Evolutionary conservation across 2,329 filamentous ascomycete genomes (phyloP), one percentile per base, ranked within the genome.

Genomic region (Malbranchea cinnamomea): DNA sequence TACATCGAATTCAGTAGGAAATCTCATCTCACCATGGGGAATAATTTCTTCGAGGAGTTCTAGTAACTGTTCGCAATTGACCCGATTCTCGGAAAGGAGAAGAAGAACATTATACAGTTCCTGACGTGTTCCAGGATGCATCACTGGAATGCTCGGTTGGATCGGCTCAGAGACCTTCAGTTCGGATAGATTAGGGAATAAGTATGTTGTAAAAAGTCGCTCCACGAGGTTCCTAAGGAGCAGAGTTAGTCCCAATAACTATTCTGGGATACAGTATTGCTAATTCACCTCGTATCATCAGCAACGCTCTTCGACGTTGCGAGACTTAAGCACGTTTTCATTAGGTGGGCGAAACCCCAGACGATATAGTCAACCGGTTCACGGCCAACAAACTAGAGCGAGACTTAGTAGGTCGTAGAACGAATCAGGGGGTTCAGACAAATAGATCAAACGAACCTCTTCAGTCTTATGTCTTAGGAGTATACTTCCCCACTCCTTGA

Each of bases 31-130:
- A 56, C 58, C 65, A 38, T 65, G 60, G 4, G 67, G 61, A 6
- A 70, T 64, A 20, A 76, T 46, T 11, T 54, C 54, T 16, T 57
- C 48, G 25, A 76, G 48, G 22, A 60, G 52, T 10, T 61, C 48
- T n/a, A 81, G 43, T 3, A 78, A 48, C n/a, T 45, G 48, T 5
- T 46, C 45, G 32, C 73, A 63, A 37, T 69, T 65, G 4, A 47
- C 41, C 4, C 54, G 45, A 31, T 67, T 60, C 33, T 66, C 67
- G 19, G 68, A 62, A 5, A 82, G 49, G 6, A 56, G 48, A 15
- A 68, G 60, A 21, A 83, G 53, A 17, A 78, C 63, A 24, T 70
- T 65, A 38, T 71, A 72, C 5, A 84, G 52, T 38, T 66, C 65
- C 14, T 60, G 55, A 15, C 78, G 64, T 6, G 73, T 74, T 18